Evolutionary conservation across 352 stramenopile species (phyloP), one percentile per base, ranked within the genome.

Genomic region (Globisporangium viniferum): DNA sequence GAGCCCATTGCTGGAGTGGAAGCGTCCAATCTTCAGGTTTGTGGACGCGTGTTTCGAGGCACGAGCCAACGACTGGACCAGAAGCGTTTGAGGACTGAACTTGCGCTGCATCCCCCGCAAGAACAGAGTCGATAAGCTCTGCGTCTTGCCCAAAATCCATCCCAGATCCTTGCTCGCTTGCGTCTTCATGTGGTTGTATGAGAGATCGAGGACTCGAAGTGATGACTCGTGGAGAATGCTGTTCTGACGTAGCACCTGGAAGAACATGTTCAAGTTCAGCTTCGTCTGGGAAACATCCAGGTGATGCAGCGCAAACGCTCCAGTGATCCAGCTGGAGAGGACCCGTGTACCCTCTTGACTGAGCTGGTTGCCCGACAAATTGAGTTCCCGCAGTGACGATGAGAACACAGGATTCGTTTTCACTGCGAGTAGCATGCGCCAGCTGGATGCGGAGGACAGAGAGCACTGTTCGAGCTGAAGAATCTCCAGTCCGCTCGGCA

Each of bases 171-270:
- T 53, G 46, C 80, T 88, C 22, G 86, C 82, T 22, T 77, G 71
- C 9, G 69, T 75, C 12, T 74, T 75, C 76, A 94, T 81, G 27
- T 73, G 73, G 49, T 90, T 92, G 77, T 89, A 89, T 20, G 84
- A 93, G 10, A 94, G 46, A 44, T 94, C 82, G 24, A 94, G 73
- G 35, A 76, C 36, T 9, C 68, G 22, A 10, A 94, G 79, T 5
- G 84, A 86, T 0, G 84, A 88, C 61, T 90, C 81, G 60, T 89
- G 76, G 18, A 94, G 75, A 7, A 89, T 71, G 15, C 72, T 81
- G 69, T 94, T 94, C 31, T 84, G 79, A 35, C 85, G 77, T 27
- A 93, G 76, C 15, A 78, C 74, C 48, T 84, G 73, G 14, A 87
- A 66, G 56, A 92, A 87, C 14, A 71, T 53, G 41, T 88, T 82